Evolutionary conservation across 179 eudicot species (phyloP).

Genomic region (Pouteria campechiana): DNA sequence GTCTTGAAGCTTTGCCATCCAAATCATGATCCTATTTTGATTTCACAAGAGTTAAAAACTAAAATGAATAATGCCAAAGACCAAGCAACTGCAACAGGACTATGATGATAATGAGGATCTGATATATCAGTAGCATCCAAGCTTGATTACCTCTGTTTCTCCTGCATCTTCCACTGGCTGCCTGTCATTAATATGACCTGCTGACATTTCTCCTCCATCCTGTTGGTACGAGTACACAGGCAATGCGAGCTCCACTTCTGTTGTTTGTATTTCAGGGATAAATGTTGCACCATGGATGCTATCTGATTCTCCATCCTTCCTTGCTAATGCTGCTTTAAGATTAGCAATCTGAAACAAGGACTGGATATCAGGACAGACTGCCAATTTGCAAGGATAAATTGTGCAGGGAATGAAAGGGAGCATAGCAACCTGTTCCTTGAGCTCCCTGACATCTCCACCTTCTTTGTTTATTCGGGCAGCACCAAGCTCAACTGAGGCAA

Average conservation of each 20-base stretch:
- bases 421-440: constrained; percentile 73
- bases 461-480: constrained; percentile 89
- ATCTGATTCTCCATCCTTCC: constrained; percentile 44
- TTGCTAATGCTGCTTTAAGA: constrained; percentile 75
- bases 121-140: not conserved
- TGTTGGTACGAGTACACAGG: constrained; percentile 26
- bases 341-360: constrained; percentile 48
- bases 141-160: constrained; percentile 48
- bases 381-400: not conserved
- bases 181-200: constrained; percentile 24
- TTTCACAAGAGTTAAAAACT: no score
- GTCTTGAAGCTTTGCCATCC: not conserved
- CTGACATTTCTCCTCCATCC: constrained; percentile 14
- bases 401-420: not conserved
- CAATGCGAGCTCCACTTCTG: constrained; percentile 31
- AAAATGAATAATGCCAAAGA: no score
- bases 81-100: no score
- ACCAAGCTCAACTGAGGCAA: constrained; percentile 94
- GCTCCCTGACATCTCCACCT: constrained; percentile 72
- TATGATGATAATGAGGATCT: no score
- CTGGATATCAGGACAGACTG: not conserved
- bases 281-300: constrained; percentile 25
- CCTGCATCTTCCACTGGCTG: constrained; percentile 65
- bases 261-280: constrained; percentile 33
- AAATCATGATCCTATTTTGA: no score